A percentile compares a stretch with the other conserved stretches of the same genome.
phyloP scores from a whole-genome alignment of 1,139 yeast genomes.

The Nadsonia commutata region DNA sequence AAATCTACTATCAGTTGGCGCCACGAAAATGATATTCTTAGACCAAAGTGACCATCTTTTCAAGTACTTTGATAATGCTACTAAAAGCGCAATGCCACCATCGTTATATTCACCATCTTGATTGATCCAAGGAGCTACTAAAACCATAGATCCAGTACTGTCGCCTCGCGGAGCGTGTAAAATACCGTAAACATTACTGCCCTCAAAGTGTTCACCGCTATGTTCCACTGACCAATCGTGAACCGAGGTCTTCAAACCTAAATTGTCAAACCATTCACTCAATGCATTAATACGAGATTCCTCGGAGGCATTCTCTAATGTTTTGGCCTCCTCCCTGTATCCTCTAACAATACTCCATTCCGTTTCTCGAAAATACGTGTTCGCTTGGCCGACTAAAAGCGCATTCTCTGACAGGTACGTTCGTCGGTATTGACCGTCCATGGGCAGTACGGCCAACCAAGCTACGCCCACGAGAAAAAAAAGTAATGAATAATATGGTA shows the following conservation, averaged over 20 bases:
- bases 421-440: slow-evolving; percentile 65
- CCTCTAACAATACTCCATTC: slow-evolving; percentile 93
- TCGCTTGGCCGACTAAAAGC: slow-evolving; percentile 90
- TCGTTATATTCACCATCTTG: slow-evolving; percentile 43
- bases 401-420: slow-evolving; percentile 95
- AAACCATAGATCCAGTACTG: slow-evolving; percentile 87
- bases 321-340: slow-evolving; percentile 46
- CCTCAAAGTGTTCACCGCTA: slow-evolving; percentile 27
- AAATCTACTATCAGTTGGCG: slow-evolving; percentile 56
- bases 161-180: slow-evolving; percentile 92
- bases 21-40: slow-evolving; percentile 75
- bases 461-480: slow-evolving; percentile 45
- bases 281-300: slow-evolving; percentile 31
- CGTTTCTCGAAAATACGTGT: slow-evolving; percentile 79
- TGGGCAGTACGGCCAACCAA: slow-evolving; percentile 60
- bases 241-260: slow-evolving; percentile 57
- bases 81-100: slow-evolving; percentile 65
- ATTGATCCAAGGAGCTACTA: slow-evolving; percentile 78
- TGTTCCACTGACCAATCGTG: slow-evolving; percentile 25
- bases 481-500: slow-evolving; percentile 52
- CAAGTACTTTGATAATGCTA: slow-evolving; percentile 68
- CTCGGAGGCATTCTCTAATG: slow-evolving; percentile 20
- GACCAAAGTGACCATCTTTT: slow-evolving; percentile 88
- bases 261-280: slow-evolving; percentile 46
- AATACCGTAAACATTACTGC: slow-evolving; percentile 60